Conservation (phyloP, 306 rosid species). For the Trifolium pratense region DNA sequence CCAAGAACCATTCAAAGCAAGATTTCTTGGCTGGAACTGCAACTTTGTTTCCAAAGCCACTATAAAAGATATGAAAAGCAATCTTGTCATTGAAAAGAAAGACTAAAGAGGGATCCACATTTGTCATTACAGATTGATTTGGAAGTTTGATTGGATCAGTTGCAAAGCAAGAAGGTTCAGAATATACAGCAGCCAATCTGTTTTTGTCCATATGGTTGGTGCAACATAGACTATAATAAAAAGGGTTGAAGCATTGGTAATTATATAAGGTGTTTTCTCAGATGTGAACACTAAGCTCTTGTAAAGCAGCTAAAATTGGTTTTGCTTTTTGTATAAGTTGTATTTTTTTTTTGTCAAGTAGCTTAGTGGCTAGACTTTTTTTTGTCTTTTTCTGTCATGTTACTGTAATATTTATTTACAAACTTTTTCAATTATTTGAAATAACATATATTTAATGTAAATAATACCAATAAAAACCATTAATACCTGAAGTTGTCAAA, state of each 20-base stretch:
- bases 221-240: slow-evolving; percentile 9
- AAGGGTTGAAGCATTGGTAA: slow-evolving; percentile 36
- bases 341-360: no score
- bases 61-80: slow-evolving; percentile 1
- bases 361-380: no score
- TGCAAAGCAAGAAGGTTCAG: slow-evolving; percentile 18
- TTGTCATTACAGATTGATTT: slow-evolving; percentile 27
- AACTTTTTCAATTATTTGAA: slow-evolving; percentile 28
- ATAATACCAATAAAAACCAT: slow-evolving; percentile 41
- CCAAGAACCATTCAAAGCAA: slow-evolving; percentile 1
- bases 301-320: slow-evolving; percentile 31
- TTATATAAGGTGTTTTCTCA: slow-evolving; percentile 31
- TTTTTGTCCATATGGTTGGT: slow-evolving; percentile 41
- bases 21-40: slow-evolving; percentile 28
- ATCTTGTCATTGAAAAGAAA: slow-evolving; percentile 29
- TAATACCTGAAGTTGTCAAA: not conserved
- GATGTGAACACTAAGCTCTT: slow-evolving; percentile 6
- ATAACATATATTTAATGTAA: slow-evolving; percentile 34
- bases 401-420: slow-evolving; percentile 30
- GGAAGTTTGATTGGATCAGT: not conserved
- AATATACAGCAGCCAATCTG: slow-evolving; percentile 33
- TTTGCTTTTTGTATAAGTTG: slow-evolving; percentile 29
- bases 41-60: slow-evolving; percentile 40
- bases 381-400: slow-evolving; percentile 24
- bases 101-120: not conserved